These are phyloP conservation scores for Fusarium sp. DNA, from an alignment of 2,329 filamentous ascomycete genomes.

Conservation along the genomic window DNA sequence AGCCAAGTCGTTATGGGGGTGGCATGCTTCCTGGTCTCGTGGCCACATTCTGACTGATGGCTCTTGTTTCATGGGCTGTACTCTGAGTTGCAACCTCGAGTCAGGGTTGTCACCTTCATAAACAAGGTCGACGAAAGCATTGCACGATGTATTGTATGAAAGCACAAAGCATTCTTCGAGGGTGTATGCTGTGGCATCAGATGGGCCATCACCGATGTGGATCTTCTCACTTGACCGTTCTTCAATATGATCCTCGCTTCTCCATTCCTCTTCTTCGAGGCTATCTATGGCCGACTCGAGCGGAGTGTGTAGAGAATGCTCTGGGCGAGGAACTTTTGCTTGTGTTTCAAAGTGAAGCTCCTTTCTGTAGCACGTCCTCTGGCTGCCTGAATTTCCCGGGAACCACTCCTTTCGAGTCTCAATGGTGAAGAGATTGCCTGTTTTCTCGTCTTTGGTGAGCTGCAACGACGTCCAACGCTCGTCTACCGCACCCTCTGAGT, in stretches of 20 bases:
- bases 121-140: constrained; percentile 69
- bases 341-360: constrained; percentile 56
- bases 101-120: constrained; percentile 48
- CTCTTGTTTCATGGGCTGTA: constrained; percentile 32
- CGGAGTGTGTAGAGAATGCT: constrained; percentile 4
- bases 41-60: constrained; percentile 41
- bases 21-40: constrained; percentile 11
- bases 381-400: constrained; percentile 63
- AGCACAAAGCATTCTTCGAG: constrained; percentile 66
- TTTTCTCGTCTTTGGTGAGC: constrained; percentile 69
- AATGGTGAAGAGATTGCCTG: constrained; percentile 69
- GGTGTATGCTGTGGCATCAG: constrained; percentile 57
- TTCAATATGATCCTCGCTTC: constrained; percentile 50
- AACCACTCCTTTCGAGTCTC: constrained; percentile 79
- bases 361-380: constrained; percentile 74
- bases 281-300: constrained; percentile 1
- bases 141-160: constrained; percentile 64
- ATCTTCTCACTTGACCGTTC: constrained; percentile 39
- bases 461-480: constrained; percentile 78
- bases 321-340: not conserved
- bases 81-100: constrained; percentile 58
- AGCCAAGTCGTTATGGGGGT: constrained; percentile 6
- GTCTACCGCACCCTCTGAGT: constrained; percentile 77
- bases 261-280: constrained; percentile 39
- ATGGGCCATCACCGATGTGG: constrained; percentile 62